Conservation (phyloP, 805 yeast genomes). For the Cyberlindnera bimundalis region DNA sequence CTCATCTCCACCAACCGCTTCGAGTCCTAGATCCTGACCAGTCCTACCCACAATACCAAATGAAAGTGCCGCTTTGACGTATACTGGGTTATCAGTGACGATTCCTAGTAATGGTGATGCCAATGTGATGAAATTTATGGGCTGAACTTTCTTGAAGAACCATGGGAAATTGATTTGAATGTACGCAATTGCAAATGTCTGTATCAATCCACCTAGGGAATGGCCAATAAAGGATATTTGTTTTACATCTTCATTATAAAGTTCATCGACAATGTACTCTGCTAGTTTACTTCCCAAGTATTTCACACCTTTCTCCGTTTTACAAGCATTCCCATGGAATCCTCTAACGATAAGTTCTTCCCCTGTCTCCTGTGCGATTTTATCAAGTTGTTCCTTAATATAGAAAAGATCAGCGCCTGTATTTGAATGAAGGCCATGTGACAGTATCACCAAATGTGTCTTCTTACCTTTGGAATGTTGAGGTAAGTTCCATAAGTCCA, state of each 20-base stretch:
- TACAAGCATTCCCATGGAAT: conserved; percentile 65
- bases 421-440: conserved; percentile 80
- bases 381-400: conserved; percentile 64
- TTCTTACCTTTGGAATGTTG: conserved; percentile 39
- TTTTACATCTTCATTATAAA: conserved; percentile 40
- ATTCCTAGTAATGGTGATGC: conserved; percentile 79
- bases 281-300: conserved; percentile 71
- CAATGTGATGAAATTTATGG: conserved; percentile 65
- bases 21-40: conserved; percentile 72
- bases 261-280: conserved; percentile 53
- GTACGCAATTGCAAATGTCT: conserved; percentile 75
- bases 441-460: conserved; percentile 63
- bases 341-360: conserved; percentile 67
- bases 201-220: conserved; percentile 76
- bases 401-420: conserved; percentile 73
- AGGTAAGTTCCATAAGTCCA: conserved; percentile 72
- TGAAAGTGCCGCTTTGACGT: conserved; percentile 62
- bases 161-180: conserved; percentile 63
- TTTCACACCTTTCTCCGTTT: conserved; percentile 75
- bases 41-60: conserved; percentile 79
- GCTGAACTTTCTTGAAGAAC: conserved; percentile 57
- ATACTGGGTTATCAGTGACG: conserved; percentile 73
- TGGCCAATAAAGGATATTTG: conserved; percentile 76
- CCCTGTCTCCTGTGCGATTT: conserved; percentile 33
- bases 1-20: conserved; percentile 38